Conservation (phyloP, 352 stramenopile species). For the Phytophthora lateralis region DNA sequence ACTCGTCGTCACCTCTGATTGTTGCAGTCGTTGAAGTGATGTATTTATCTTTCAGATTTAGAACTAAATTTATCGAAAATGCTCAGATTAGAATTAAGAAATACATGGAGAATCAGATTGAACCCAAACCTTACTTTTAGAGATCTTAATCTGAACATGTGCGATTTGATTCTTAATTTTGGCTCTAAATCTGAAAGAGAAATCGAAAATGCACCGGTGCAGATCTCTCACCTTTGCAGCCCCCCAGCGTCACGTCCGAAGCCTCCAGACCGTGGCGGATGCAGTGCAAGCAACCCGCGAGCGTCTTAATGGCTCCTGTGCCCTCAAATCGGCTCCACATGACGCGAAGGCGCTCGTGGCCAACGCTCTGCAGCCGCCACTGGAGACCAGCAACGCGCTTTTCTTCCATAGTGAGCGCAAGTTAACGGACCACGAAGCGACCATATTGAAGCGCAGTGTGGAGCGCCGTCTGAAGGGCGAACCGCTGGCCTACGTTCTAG, state of each 20-base stretch:
- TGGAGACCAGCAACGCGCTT: constrained; percentile 54
- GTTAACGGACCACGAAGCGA: constrained; percentile 43
- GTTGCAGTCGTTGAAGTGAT: background rate
- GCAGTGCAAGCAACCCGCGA: constrained; percentile 32
- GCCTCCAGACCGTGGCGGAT: constrained; percentile 20
- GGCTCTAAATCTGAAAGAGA: background rate
- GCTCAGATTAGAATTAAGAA: background rate
- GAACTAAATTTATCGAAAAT: background rate
- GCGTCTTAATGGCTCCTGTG: constrained; percentile 20
- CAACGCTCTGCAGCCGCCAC: constrained; percentile 45
- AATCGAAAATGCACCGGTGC: background rate
- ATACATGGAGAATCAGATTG: background rate
- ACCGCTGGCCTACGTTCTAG: constrained; percentile 74
- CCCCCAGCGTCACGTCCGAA: constrained; percentile 15
- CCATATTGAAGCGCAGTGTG: constrained; percentile 25
- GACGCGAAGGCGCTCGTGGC: constrained; percentile 70
- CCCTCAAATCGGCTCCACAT: constrained; percentile 10
- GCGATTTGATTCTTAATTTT: too few relatives aligned
- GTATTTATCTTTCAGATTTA: background rate
- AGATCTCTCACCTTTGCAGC: background rate
- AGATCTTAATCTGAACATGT: too few relatives aligned
- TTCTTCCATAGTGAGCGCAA: constrained; percentile 59
- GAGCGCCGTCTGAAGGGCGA: constrained; percentile 46
- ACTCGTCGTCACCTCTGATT: constrained; percentile 16
- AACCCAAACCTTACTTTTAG: too few relatives aligned